Conservation (phyloP, 1,284 basidiomycete genomes). For the Fomitiporia mediterranea region DNA sequence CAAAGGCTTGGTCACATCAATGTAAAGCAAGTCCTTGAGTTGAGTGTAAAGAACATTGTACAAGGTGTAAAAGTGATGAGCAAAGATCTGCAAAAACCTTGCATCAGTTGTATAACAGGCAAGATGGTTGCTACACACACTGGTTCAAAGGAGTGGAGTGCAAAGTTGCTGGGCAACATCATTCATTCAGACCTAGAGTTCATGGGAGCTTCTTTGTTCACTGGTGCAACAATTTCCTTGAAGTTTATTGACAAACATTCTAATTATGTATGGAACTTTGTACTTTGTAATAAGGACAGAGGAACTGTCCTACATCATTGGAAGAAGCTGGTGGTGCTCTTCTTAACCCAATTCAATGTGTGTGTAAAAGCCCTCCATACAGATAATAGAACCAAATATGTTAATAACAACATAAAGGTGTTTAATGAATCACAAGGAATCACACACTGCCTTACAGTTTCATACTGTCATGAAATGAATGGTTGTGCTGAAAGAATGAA, state of each 20-base stretch:
- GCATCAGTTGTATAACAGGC: neutral
- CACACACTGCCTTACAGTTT: conserved; percentile 1
- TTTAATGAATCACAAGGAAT: conserved; percentile 9
- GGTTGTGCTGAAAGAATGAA: conserved; percentile 20
- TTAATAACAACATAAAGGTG: neutral
- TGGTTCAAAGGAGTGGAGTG: neutral
- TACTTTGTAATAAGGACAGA: neutral
- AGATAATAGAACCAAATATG: conserved; percentile 16
- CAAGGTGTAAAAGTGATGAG: neutral
- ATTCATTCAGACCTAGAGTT: conserved; percentile 7
- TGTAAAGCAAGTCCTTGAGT: neutral
- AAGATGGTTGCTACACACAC: neutral
- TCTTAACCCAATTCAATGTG: neutral
- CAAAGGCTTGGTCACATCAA: neutral
- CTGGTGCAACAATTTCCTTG: neutral
- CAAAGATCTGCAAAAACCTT: neutral
- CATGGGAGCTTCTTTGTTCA: neutral
- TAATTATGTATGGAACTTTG: neutral
- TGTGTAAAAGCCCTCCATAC: neutral
- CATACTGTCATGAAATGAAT: conserved; percentile 21
- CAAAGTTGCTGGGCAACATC: neutral
- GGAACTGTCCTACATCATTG: neutral
- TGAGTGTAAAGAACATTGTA: neutral
- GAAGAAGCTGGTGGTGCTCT: neutral
- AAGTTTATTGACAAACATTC: conserved; percentile 5